A percentile compares a stretch with the other conserved stretches of the same genome.
Evolutionary conservation across 2,329 filamentous ascomycete genomes (phyloP).

Genomic region (Colletotrichum gloeosporioides): DNA sequence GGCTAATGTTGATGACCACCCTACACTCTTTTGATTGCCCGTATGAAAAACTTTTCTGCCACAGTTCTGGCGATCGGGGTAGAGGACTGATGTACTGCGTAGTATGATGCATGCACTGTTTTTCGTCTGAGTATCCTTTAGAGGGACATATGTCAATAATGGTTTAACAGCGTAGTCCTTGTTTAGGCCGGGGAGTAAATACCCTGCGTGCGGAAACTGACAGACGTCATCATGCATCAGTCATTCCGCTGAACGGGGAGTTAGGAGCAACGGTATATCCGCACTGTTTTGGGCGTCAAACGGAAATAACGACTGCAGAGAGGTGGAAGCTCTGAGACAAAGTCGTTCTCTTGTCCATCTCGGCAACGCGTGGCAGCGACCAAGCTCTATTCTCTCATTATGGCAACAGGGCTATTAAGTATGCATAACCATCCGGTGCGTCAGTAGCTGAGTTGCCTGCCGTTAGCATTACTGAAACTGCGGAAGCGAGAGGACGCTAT

Average conservation of each 20-base stretch:
- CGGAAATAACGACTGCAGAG: not conserved
- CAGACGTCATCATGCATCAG: not conserved
- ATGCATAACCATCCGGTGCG: not conserved
- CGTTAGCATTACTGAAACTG: not conserved
- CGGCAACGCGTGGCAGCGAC: not conserved
- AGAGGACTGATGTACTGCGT: not conserved
- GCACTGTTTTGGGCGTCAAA: not conserved
- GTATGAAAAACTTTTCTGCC: not conserved
- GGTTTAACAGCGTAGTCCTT: not conserved
- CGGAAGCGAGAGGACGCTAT: not conserved
- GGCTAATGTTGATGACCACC: not conserved
- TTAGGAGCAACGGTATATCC: not conserved
- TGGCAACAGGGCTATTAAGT: not conserved
- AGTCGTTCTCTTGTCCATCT: not conserved
- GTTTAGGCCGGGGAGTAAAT: not conserved
- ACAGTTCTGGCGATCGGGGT: not conserved
- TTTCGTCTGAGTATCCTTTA: not conserved
- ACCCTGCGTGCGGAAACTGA: not conserved
- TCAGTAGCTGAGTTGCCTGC: not conserved
- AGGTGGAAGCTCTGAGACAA: not conserved
- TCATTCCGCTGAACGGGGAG: not conserved
- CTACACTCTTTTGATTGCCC: not conserved
- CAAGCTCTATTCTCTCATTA: not conserved
- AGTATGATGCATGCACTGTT: not conserved
- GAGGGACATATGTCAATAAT: not conserved